Percentiles rank a stretch among this genome's conserved stretches.
Evolutionary conservation across 2,329 filamentous ascomycete genomes (phyloP).

Genomic region (Aspergillus brasiliensis): DNA sequence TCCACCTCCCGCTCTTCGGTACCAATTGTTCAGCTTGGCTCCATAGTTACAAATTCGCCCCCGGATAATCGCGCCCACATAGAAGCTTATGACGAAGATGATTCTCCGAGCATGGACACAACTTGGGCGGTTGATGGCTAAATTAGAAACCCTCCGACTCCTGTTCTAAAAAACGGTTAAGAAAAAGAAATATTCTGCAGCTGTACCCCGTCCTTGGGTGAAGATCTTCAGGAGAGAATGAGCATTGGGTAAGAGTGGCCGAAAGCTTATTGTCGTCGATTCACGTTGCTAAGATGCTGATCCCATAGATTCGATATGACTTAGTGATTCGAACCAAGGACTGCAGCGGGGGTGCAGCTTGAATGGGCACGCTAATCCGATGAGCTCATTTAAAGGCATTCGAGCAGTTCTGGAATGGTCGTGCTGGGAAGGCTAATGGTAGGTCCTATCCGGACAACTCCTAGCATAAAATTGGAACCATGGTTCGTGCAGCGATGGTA

Average conservation of each 20-base stretch:
- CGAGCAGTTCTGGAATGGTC: not conserved
- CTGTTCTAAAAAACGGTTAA: not conserved
- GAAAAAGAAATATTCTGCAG: not conserved
- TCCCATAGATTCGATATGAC: not conserved
- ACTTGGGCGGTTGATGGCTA: not conserved
- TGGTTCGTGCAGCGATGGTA: not conserved
- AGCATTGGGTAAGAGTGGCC: not conserved
- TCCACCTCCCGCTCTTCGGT: not conserved
- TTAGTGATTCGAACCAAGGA: not conserved
- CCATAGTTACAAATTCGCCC: not conserved
- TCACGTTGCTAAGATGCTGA: not conserved
- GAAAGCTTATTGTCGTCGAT: not conserved
- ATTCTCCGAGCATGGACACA: not conserved
- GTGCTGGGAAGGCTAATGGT: not conserved
- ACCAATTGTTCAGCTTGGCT: not conserved
- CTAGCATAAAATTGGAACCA: not conserved
- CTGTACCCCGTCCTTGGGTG: not conserved
- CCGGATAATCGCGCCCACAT: not conserved
- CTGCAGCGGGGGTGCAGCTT: not conserved
- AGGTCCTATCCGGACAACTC: not conserved
- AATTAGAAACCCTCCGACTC: not conserved
- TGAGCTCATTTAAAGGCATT: not conserved
- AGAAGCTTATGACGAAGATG: not conserved
- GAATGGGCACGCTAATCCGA: not conserved
- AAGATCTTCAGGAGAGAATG: slow-evolving; percentile 1